Percentiles rank a stretch among this genome's conserved stretches.
These are phyloP conservation scores for Castanea crenata DNA, from an alignment of 306 rosid species.

Conservation along the genomic window DNA sequence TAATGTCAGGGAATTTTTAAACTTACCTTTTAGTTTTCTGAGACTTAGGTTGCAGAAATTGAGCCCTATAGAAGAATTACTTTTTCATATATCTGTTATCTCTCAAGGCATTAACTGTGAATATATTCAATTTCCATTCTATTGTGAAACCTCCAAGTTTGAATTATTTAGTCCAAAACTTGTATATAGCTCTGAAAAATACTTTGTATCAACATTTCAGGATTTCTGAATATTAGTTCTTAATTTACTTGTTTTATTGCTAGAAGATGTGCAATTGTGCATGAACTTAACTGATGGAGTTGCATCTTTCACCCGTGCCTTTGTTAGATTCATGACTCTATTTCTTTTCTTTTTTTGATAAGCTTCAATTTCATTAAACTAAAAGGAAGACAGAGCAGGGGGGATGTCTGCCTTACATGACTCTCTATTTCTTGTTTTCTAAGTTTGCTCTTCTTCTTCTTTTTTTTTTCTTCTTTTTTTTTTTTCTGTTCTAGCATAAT, in stretches of 20 bases:
- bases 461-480: too few species aligned
- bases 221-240: neutral
- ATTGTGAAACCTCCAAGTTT: neutral
- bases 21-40: neutral
- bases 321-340: neutral
- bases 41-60: neutral
- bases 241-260: neutral
- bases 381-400: too few species aligned
- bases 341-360: neutral
- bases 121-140: neutral
- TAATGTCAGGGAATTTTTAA: neutral
- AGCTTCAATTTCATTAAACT: too few species aligned
- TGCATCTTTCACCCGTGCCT: neutral
- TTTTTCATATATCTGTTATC: neutral
- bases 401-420: too few species aligned
- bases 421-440: neutral
- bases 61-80: neutral
- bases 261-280: too few species aligned
- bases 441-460: neutral
- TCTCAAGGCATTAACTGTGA: neutral
- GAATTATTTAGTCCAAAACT: neutral
- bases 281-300: neutral
- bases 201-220: neutral
- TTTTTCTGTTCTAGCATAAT: neutral
- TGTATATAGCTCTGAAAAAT: neutral